Evolutionary conservation across 352 stramenopile genomes (phyloP), one percentile per base, ranked within the genome.

Genomic region (Plasmopara viticola): DNA sequence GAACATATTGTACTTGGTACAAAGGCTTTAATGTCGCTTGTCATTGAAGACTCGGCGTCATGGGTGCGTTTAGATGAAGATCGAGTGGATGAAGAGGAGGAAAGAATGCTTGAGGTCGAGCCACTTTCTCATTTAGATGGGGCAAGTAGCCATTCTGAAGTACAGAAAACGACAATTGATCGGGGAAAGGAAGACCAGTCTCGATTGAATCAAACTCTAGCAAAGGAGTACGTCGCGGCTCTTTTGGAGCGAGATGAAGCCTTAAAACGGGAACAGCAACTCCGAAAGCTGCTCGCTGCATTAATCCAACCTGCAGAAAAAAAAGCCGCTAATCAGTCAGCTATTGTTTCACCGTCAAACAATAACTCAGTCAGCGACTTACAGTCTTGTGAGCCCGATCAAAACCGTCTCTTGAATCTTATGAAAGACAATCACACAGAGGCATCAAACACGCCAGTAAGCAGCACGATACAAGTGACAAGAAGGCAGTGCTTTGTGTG

Each of bases 31-130:
- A 49, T 91, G 17, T 84, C 75, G 18, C 52, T 89, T 7, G 64
- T 68, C 4, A 87, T 89, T 31, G 67, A 87, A 46, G 81, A 91
- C 48, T 71, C 74, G 7, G 76, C 81, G 1, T 62, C 72, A 12
- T 91, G 81, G 81, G 81, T 91, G 18, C 74, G 72, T 43, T 60
- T 79, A n/a, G 76, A 90, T 38, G 74, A 87, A 56, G 74, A 84
- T 31, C 73, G 69, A 45, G 55, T 48, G 13, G 72, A 86, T 52
- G 67, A 86, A 29, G 65, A 73, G 44, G 61, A 64, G 20, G 3
- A 25, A 25, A 25, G 20, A 25, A 25, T 25, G 20, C 20, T 3
- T 25, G 20, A 25, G 3, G 20, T 25, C 20, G 20, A 25, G 20
- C 20, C 20, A 25, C 20, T 25, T 3, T 25, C 20, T 25, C 20